Evolutionary conservation across 23 red algal species (phyloP).

Genomic region (Gracilaria caudata): DNA sequence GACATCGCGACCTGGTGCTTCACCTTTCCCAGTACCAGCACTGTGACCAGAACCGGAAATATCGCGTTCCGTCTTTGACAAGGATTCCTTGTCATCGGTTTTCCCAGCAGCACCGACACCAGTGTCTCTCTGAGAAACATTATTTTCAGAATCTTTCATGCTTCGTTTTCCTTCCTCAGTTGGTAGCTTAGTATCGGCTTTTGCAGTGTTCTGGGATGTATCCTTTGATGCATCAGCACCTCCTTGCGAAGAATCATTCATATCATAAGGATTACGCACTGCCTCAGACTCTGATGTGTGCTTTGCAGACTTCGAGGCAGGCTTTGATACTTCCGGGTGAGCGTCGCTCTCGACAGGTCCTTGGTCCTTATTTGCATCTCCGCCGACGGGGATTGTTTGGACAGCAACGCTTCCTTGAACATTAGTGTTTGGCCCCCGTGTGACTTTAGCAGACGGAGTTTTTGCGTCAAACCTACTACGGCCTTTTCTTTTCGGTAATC

Average conservation of each 20-base stretch:
- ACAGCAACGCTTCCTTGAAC: neutral
- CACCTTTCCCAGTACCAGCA: neutral
- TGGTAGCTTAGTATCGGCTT: neutral
- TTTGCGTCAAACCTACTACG: slow-evolving; percentile 10
- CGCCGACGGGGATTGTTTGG: neutral
- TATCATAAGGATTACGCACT: neutral
- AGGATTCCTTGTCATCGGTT: neutral
- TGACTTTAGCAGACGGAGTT: neutral
- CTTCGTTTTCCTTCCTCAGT: neutral
- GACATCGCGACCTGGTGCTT: neutral
- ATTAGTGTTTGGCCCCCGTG: neutral
- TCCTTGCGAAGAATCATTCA: neutral
- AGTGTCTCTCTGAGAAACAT: neutral
- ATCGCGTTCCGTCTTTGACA: neutral
- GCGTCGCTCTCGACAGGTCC: neutral
- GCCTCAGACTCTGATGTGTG: neutral
- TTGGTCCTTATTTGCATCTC: neutral
- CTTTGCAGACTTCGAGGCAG: neutral
- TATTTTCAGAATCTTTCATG: neutral
- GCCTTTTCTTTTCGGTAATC: slow-evolving; percentile 14
- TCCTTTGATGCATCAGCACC: neutral
- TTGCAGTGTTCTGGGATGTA: neutral
- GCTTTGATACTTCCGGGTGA: neutral
- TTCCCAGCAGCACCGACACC: neutral
- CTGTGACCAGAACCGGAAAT: neutral